Base-by-base conservation (phyloP, 2,329 filamentous ascomycete species). In the Neonectria coccinea region DNA sequence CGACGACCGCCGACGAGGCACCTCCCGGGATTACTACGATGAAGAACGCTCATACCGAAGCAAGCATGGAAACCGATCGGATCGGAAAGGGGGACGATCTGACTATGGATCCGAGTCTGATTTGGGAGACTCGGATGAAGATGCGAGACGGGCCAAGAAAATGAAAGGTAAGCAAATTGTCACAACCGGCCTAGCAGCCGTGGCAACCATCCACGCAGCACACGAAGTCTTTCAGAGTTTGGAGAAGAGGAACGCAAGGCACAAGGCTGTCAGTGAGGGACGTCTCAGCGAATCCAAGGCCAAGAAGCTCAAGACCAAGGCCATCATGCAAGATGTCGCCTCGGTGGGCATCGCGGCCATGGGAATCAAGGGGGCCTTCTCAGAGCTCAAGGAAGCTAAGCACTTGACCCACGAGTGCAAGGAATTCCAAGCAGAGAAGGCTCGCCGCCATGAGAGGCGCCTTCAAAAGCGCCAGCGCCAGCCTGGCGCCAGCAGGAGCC, bases 91-190 rank as follows among this genome's bases (percentile, higher is more conserved):
- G 56, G 77, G 79, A 73, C 79, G 80, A 69, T 83, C 82, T 36
- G 79, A 79, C 54, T 86, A 85, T 53, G 80, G 79, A 50, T 87
- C 85, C 16, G 85, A 83, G 36, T 85, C 84, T 20, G 85, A 88
- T 70, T 74, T 88, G 53, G 86, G 86, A 54, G 85, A 88, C 77
- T 88, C 86, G 66, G 83, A 85, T 18, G 84, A 86, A 22, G 86
- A 89, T 68, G 81, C 83, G 74, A 86, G 82, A 75, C 80, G 79
- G 66, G 81, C 81, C 41, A 84, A 81, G 76, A 88, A 86, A 76
- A 86, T 88, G 81, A 85, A 81, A 86, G 85, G 86, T 86, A 88
- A 88, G 83, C 86, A 88, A 81, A 71, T 87, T 65, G 68, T 89
- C 62, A 88, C 84, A 58, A 84, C 85, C 8, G 86, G 85, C 51